Evolutionary conservation across 306 rosid genomes (phyloP).

Genomic region (Inga laurina): DNA sequence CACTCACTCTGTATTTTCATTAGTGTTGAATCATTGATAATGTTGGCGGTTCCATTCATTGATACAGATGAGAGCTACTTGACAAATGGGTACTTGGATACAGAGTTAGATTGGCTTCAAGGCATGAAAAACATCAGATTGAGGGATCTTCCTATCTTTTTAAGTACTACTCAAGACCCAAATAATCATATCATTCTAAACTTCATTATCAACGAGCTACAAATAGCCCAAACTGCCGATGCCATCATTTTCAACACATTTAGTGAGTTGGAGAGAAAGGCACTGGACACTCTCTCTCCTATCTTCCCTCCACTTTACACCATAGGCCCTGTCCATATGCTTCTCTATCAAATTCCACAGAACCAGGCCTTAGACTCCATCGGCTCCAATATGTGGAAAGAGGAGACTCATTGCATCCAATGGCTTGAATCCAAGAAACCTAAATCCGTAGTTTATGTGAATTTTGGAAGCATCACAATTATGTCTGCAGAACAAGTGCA

Average conservation of each 20-base stretch:
- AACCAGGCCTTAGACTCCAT: background rate
- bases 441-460: background rate
- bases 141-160: slow-evolving; percentile 20
- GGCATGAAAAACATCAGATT: slow-evolving; percentile 10
- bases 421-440: slow-evolving; percentile 31
- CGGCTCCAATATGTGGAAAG: slow-evolving; percentile 20
- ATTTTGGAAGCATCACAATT: background rate
- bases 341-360: background rate
- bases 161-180: background rate
- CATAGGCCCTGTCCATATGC: slow-evolving; percentile 4
- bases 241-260: slow-evolving; percentile 25
- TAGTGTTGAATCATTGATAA: background rate
- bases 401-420: background rate
- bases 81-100: slow-evolving; percentile 32
- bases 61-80: slow-evolving; percentile 25
- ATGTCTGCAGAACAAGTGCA: background rate
- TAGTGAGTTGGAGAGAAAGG: slow-evolving; percentile 27
- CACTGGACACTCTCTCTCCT: background rate
- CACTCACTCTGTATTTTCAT: background rate
- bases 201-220: background rate
- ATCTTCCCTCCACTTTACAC: background rate
- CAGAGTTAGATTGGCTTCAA: slow-evolving; percentile 9
- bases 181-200: background rate
- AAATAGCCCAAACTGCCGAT: background rate
- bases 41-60: too few relatives aligned